Conservation (phyloP, 106 monocot genomes). For the Hemerocallis citrina region DNA sequence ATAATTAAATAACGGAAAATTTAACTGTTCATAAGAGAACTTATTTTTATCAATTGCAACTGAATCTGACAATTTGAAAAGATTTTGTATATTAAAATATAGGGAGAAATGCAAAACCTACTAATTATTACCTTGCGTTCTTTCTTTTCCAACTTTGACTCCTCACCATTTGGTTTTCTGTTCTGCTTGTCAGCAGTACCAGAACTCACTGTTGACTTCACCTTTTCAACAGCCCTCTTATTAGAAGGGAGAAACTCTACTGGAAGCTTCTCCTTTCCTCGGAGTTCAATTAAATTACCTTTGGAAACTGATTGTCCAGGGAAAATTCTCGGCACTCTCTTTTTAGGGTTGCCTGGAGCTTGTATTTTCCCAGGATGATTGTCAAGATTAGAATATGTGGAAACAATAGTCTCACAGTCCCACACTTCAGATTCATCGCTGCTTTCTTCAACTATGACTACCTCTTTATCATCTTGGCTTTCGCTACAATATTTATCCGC, state of each 20-base stretch:
- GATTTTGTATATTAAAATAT: too few relatives aligned
- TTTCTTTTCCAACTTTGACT: conserved; percentile 96
- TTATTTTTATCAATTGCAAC: not conserved
- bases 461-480: conserved; percentile 31
- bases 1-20: too few relatives aligned
- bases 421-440: conserved; percentile 84
- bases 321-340: conserved; percentile 21
- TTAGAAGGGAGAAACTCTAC: conserved; percentile 61
- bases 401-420: conserved; percentile 96
- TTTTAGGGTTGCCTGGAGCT: conserved; percentile 50
- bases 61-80: not conserved
- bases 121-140: conserved; percentile 67
- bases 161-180: conserved; percentile 31
- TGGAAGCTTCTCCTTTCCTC: conserved; percentile 83
- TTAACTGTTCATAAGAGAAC: too few relatives aligned
- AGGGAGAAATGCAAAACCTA: not conserved
- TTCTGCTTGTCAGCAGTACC: conserved; percentile 14
- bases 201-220: conserved; percentile 17
- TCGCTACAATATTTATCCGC: conserved; percentile 69
- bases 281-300: conserved; percentile 49
- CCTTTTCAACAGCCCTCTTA: conserved; percentile 39
- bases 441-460: conserved; percentile 58
- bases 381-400: conserved; percentile 87
- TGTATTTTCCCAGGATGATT: conserved; percentile 91
- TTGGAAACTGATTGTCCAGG: conserved; percentile 21